These are phyloP conservation scores for Brassica incana DNA, from an alignment of 345 rosid genomes.

Conservation along the genomic window DNA sequence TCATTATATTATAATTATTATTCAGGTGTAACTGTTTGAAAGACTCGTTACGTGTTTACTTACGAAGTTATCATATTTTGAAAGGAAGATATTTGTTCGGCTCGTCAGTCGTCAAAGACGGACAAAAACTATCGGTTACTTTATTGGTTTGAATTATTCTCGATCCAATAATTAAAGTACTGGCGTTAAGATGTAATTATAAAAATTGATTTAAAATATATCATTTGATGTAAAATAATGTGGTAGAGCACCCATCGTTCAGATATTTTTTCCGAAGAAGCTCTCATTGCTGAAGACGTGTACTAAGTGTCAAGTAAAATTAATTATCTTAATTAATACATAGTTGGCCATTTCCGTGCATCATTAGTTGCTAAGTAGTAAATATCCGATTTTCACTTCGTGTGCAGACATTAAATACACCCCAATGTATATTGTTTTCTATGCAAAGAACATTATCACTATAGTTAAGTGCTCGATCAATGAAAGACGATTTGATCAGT, in stretches of 20 bases:
- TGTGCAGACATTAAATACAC: background rate
- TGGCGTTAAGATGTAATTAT: slow-evolving; percentile 19
- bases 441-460: background rate
- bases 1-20: background rate
- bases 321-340: background rate
- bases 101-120: background rate
- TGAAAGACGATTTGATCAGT: background rate
- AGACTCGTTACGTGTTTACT: slow-evolving; percentile 10
- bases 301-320: slow-evolving; percentile 24
- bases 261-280: slow-evolving; percentile 7
- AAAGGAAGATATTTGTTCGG: background rate
- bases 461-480: background rate
- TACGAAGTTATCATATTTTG: background rate
- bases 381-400: background rate
- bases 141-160: slow-evolving; percentile 32
- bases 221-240: slow-evolving; percentile 19
- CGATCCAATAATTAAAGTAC: slow-evolving; percentile 9
- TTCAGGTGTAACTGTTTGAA: slow-evolving; percentile 21
- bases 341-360: background rate
- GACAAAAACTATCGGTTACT: background rate
- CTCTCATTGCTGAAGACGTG: slow-evolving; percentile 24
- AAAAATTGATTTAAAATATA: background rate
- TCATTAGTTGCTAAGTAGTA: background rate
- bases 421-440: background rate
- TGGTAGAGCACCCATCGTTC: slow-evolving; percentile 6